Conservation (phyloP, 805 yeast genomes). For the Kuraishia cidri region DNA sequence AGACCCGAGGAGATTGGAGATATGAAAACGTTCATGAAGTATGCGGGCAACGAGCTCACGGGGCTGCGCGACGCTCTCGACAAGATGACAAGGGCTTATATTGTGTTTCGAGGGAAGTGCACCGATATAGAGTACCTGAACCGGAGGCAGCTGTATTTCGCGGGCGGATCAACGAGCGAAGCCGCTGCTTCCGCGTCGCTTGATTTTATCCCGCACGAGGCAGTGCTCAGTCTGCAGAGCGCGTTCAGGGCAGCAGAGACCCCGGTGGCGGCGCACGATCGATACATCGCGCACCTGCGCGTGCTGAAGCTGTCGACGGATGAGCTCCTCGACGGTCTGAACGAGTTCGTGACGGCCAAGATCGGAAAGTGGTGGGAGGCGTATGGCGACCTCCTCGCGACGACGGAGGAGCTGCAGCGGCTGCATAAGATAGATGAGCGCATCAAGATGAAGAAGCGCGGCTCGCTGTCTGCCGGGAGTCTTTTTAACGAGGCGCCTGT, state of each 20-base stretch:
- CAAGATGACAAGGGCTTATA: conserved; percentile 25
- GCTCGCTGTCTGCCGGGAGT: not conserved
- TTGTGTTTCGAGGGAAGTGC: conserved; percentile 23
- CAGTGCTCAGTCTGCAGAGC: conserved; percentile 1
- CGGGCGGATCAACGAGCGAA: conserved; percentile 5
- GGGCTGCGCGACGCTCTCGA: conserved; percentile 18
- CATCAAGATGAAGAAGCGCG: not conserved
- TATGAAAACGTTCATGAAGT: conserved; percentile 37
- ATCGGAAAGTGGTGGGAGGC: conserved; percentile 35
- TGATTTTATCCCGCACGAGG: conserved; percentile 5
- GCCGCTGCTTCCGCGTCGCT: conserved; percentile 4
- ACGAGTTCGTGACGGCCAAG: conserved; percentile 20
- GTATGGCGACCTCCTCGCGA: conserved; percentile 28
- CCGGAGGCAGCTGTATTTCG: conserved; percentile 5
- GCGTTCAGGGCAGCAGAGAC: conserved; percentile 2
- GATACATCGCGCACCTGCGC: conserved; percentile 6
- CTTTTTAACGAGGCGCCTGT: not conserved
- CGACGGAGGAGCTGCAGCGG: conserved; percentile 18
- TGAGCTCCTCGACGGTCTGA: conserved; percentile 20
- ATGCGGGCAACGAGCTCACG: conserved; percentile 32
- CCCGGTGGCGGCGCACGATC: not conserved
- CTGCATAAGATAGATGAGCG: conserved; percentile 1
- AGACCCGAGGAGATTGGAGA: conserved; percentile 30
- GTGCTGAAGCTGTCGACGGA: conserved; percentile 8
- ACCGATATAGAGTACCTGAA: conserved; percentile 18